A percentile compares a stretch with the other conserved stretches of the same genome.
phyloP scores from a whole-genome alignment of 2,329 filamentous ascomycete species.

The Fusarium mundagurra region DNA sequence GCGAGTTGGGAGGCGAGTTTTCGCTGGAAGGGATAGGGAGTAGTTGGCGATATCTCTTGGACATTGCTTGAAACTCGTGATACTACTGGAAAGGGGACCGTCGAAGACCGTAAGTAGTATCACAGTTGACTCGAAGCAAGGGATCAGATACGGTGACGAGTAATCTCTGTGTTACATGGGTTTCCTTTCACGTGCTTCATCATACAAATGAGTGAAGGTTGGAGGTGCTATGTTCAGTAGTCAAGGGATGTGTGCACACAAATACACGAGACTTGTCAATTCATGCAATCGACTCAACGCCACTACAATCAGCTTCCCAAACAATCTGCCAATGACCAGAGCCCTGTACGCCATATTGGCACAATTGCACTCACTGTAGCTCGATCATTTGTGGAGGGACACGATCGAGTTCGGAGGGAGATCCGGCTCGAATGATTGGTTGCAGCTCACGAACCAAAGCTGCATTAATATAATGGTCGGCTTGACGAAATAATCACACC shows the following conservation, averaged over 20 bases:
- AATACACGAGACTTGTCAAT: not conserved
- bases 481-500: not conserved
- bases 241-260: not conserved
- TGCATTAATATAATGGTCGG: not conserved
- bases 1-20: not conserved
- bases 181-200: not conserved
- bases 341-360: not conserved
- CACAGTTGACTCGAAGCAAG: not conserved
- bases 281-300: not conserved
- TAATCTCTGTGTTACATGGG: not conserved
- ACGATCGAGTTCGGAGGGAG: not conserved
- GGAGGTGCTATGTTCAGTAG: not conserved
- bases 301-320: not conserved
- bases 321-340: not conserved
- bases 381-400: not conserved
- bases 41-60: conserved; percentile 26
- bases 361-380: not conserved
- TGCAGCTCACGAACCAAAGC: not conserved
- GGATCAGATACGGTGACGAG: not conserved
- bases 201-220: not conserved
- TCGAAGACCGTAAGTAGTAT: not conserved
- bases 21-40: conserved; percentile 4
- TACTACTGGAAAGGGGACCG: not conserved
- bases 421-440: not conserved
- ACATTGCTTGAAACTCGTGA: conserved; percentile 10